Evolutionary conservation across 1,284 basidiomycete genomes (phyloP).

Genomic region (Exsudoporus floridanus): DNA sequence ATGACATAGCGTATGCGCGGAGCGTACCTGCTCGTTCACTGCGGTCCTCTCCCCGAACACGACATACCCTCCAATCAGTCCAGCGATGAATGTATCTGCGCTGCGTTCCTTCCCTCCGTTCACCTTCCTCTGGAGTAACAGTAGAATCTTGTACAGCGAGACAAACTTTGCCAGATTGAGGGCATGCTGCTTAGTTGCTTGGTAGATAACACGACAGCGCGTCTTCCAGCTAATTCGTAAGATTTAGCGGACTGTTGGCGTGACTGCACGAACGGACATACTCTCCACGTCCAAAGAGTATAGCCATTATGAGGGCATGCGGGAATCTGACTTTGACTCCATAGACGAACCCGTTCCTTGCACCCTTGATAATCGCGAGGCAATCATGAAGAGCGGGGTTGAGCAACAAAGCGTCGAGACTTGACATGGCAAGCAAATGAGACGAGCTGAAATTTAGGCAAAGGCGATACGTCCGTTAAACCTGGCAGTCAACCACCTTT

Average conservation of each 20-base stretch:
- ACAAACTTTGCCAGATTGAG: constrained; percentile 93
- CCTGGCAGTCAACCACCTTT: background rate
- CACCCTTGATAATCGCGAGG: constrained; percentile 91
- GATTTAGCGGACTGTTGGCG: constrained; percentile 11
- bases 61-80: constrained; percentile 87
- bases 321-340: constrained; percentile 94
- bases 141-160: constrained; percentile 85
- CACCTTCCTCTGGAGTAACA: constrained; percentile 78
- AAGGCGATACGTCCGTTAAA: background rate
- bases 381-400: constrained; percentile 87
- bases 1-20: background rate
- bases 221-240: constrained; percentile 57
- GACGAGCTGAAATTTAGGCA: background rate
- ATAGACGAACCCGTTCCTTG: constrained; percentile 91
- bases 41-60: constrained; percentile 94
- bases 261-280: constrained; percentile 42
- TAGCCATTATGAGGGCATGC: constrained; percentile 99
- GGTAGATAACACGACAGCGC: constrained; percentile 70
- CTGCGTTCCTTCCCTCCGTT: constrained; percentile 82
- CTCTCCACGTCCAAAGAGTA: constrained; percentile 89
- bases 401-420: constrained; percentile 41
- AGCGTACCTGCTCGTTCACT: constrained; percentile 94
- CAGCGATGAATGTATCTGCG: constrained; percentile 90
- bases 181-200: constrained; percentile 88
- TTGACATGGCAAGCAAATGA: constrained; percentile 22